Base-by-base conservation (phyloP, 106 monocot species). In the Cymbidium sinense region DNA sequence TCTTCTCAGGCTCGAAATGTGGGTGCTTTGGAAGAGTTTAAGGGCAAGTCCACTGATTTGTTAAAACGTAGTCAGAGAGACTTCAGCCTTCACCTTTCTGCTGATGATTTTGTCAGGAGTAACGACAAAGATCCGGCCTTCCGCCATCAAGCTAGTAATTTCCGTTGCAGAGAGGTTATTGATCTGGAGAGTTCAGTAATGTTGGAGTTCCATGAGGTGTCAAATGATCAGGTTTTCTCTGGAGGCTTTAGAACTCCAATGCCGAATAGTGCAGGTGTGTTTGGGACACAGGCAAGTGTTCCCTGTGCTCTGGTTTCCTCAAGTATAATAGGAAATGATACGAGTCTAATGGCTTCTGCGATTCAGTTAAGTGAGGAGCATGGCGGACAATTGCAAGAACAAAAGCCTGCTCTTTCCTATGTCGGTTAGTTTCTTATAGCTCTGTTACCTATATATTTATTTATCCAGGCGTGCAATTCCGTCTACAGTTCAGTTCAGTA, bases 131-230 rank as follows among this genome's bases (percentile, higher is more conserved):
- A 50, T 21, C 28, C 31, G 7, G 44, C 30, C 28, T 23, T 39
- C 9, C 34, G 52, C 41, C 25, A 64, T 25, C 23, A 3, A 70
- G 34, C 27, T 33, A 34, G 37, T 50, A 74, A 23, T 34, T 43
- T 36, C 18, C 51, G n/a, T 29, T 2, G 83, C 71, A 30, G 17
- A 30, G 25, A 37, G 43, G 29, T 1, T 36, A 30, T 89, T 74
- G 85, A 85, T 84, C 79, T 87, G 77, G 88, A 85, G 73, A 81
- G 79, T n/a, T 74, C 86, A 12, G 75, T 71, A 5, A 78, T 50
- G 51, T 50, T 81, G 31, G 78, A 74, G 19, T 81, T 73, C 43
- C 43, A 77, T 23, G 65, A 73, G 20, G 87, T 51, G 21, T 34
- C 58, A 35, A 78, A 64, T 70, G 76, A 64, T 70, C 13, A 7